Conservation (phyloP, 2,329 filamentous ascomycete species). For the Penicillium sp. region DNA sequence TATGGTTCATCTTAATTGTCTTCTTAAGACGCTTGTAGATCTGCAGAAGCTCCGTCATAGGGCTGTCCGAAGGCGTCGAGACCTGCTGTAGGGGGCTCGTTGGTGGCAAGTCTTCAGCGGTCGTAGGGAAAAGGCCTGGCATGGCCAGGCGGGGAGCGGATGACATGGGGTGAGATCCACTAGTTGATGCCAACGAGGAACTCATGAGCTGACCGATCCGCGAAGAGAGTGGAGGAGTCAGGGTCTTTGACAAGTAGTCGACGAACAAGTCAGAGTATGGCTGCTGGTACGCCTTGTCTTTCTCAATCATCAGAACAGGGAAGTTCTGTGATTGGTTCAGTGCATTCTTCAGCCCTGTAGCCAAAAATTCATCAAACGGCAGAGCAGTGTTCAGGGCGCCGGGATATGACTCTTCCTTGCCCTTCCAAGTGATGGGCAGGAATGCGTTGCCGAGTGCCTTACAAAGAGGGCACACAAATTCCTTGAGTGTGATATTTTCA, state of each 20-base stretch:
- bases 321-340: conserved; percentile 56
- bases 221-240: conserved; percentile 55
- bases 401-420: conserved; percentile 81
- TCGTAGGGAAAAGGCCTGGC: conserved; percentile 43
- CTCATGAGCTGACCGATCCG: conserved; percentile 42
- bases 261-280: conserved; percentile 54
- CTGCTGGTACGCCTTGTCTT: conserved; percentile 38
- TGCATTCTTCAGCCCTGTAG: conserved; percentile 57
- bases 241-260: conserved; percentile 55
- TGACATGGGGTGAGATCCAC: conserved; percentile 32
- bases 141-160: conserved; percentile 37
- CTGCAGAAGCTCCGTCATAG: conserved; percentile 54
- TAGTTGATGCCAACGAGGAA: conserved; percentile 33
- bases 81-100: conserved; percentile 40
- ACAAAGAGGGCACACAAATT: conserved; percentile 95
- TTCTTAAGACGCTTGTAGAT: conserved; percentile 62
- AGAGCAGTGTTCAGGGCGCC: conserved; percentile 66
- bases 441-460: conserved; percentile 96
- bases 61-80: conserved; percentile 35
- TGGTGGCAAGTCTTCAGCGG: conserved; percentile 37
- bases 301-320: conserved; percentile 43
- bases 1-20: conserved; percentile 56
- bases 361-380: conserved; percentile 71
- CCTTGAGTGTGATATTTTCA: conserved; percentile 74
- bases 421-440: conserved; percentile 92